Base-by-base conservation (phyloP, 2,329 filamentous ascomycete genomes). In the Alternaria sp. region DNA sequence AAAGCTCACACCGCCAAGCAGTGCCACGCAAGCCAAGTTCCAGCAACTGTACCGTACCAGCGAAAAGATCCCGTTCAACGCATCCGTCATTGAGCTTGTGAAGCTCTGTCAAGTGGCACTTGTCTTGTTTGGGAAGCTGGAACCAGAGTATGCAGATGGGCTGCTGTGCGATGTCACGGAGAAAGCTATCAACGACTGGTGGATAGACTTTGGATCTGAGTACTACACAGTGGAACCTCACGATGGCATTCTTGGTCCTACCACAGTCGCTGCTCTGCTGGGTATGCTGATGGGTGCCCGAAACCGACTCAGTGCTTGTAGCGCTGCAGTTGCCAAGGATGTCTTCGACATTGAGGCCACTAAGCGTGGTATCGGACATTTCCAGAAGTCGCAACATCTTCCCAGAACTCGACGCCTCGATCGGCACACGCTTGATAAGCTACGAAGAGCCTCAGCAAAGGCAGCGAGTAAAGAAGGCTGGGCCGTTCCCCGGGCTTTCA, bases 101-200 rank as follows among this genome's bases (percentile, higher is more conserved):
- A 96, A 94, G 77, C 85, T 97, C 30, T 98, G 94, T 71, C 96
- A 99, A 79, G 88, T 93, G 32, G 93, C 96, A 0, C 82, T 99
- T 62, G 90, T 92, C 74, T 84, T 97, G 64, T 99, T 97, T 79
- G 92, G 91, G 57, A 93, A 94, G 77, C 83, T 98, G 6, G 90
- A 92, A n/a, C 87, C 90, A 28, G 92, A 94, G 68, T 98, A 97
- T 77, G 92, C 93, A 8, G 96, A 99, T 74, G 96, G 96, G 0
- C 82, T 97, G 23, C 86, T 99, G 4, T 99, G 96, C 78, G 96
- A 99, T 81, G 86, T 96, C 46, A 98, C 96, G 0, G 96, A 99
- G 78, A 90, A 87, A 65, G 93, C 94, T 2, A 89, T 98, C 71
- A 91, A 90, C 65, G 92, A 97, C 78, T 99, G 96, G 96, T 98